phyloP scores from a whole-genome alignment of 805 yeast species.

The Ogataea methylovora region DNA sequence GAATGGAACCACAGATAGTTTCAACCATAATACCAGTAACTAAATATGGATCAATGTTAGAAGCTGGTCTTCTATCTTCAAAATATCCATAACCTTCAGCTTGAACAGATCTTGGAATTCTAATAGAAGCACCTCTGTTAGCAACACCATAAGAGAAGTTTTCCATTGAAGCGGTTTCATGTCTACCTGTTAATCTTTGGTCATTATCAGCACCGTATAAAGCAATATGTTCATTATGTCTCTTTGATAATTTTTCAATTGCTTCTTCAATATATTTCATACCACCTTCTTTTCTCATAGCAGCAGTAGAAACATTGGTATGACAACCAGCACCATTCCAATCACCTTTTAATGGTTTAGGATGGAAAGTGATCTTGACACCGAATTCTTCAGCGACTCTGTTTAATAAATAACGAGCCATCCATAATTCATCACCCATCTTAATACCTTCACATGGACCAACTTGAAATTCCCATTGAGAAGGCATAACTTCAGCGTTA shows the following conservation, averaged over 20 bases:
- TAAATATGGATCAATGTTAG: conserved; percentile 97
- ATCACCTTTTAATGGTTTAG: conserved; percentile 97
- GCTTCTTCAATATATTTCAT: conserved; percentile 92
- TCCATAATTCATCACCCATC: conserved; percentile 98
- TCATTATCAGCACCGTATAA: conserved; percentile 95
- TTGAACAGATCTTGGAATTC: conserved; percentile 98
- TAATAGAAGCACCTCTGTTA: conserved; percentile 98
- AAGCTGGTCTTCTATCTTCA: conserved; percentile 99
- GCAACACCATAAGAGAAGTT: conserved; percentile 95
- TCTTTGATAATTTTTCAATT: conserved; percentile 84
- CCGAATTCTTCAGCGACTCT: conserved; percentile 99
- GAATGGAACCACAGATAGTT: conserved; percentile 90
- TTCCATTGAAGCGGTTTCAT: conserved; percentile 94
- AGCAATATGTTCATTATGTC: conserved; percentile 94
- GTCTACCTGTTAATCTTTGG: conserved; percentile 93
- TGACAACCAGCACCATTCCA: conserved; percentile 99
- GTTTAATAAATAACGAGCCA: conserved; percentile 86
- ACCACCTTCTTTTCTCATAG: conserved; percentile 94
- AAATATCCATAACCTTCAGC: conserved; percentile 97
- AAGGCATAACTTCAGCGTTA: conserved; percentile 99
- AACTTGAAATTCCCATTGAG: conserved; percentile 99
- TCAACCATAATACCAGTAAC: conserved; percentile 98
- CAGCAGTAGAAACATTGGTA: conserved; percentile 91
- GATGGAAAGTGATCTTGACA: conserved; percentile 97
- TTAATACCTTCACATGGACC: conserved; percentile 94